A percentile compares a stretch with the other conserved stretches of the same genome.
Evolutionary conservation across 2,329 filamentous ascomycete species (phyloP).

Genomic region (Hortaea werneckii): DNA sequence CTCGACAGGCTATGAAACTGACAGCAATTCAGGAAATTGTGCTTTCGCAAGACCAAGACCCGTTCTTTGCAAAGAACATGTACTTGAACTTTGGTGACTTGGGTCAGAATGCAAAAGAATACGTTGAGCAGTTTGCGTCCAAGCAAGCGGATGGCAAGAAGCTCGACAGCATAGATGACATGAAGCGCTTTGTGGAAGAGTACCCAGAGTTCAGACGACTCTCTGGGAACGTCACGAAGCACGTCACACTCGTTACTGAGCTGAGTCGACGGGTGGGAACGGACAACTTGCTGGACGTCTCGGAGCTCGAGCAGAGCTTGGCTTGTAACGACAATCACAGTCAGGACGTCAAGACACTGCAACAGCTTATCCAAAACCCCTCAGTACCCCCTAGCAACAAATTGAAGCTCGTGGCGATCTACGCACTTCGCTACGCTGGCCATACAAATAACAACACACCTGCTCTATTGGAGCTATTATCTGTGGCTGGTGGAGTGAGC

Average conservation of each 20-base stretch:
- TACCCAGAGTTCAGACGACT: constrained; percentile 97
- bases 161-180: constrained; percentile 93
- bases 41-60: constrained; percentile 90
- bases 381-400: constrained; percentile 73
- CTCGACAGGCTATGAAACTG: neutral
- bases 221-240: constrained; percentile 96
- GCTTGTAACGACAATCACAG: constrained; percentile 95
- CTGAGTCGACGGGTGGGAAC: constrained; percentile 77
- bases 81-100: constrained; percentile 95
- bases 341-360: constrained; percentile 82
- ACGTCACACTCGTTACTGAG: constrained; percentile 91
- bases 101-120: constrained; percentile 94
- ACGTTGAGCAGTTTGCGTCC: constrained; percentile 94
- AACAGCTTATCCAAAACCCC: constrained; percentile 73
- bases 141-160: constrained; percentile 96
- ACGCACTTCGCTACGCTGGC: constrained; percentile 84
- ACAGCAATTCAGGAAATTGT: constrained; percentile 61
- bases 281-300: constrained; percentile 86
- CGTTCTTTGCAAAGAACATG: constrained; percentile 99
- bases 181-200: constrained; percentile 99
- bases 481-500: constrained; percentile 72
- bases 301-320: constrained; percentile 90
- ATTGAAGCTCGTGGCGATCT: constrained; percentile 82
- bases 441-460: constrained; percentile 74
- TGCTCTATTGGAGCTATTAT: constrained; percentile 76